Base-by-base conservation (phyloP, 2,329 filamentous ascomycete genomes). In the Sporothrix dimorphospora region DNA sequence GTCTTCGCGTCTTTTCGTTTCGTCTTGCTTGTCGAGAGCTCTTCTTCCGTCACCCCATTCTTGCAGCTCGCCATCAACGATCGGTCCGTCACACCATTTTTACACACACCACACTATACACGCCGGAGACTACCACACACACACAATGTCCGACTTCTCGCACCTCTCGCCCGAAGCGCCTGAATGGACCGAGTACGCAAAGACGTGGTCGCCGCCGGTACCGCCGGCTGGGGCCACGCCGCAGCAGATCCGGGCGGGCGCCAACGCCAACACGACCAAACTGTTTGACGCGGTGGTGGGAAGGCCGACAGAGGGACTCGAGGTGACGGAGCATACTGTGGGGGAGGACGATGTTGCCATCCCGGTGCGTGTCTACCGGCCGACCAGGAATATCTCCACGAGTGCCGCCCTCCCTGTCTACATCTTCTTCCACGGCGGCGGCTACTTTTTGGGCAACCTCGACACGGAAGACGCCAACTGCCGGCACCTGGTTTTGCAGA, bases 361-460 rank as follows among this genome's bases (percentile, higher is more conserved):
- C n/a, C n/a, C n/a, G n/a, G 42, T 66, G 21, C 16, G 63, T 9
- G 42, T 65, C 38, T 65, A 65, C 21, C 40, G 40, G 8, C 42
- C 61, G 40, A 42, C n/a, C n/a, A n/a, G n/a, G n/a, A n/a, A n/a
- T n/a, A n/a, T n/a, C n/a, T n/a, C n/a, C n/a, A n/a, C n/a, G n/a
- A n/a, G n/a, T n/a, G n/a, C n/a, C n/a, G n/a, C n/a, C n/a, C n/a
- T 71, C 11, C 69, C 74, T n/a, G 27, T 71, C 2, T 72, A 74
- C 55, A 1, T 85, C 27, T 84, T 84, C 75, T 79, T 85, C 24
- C 87, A 88, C 76, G 86, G 86, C 4, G 87, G 87, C 12, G 86
- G 86, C 0, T 86, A n/a, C 27, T 65, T 65, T 9, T 9, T 71
- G 8, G 69, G 69, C 30, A 63, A 12, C 72, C 78, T 87, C n/a